phyloP scores from a whole-genome alignment of 2,329 filamentous ascomycete genomes.

The Bipolaris zeicola region DNA sequence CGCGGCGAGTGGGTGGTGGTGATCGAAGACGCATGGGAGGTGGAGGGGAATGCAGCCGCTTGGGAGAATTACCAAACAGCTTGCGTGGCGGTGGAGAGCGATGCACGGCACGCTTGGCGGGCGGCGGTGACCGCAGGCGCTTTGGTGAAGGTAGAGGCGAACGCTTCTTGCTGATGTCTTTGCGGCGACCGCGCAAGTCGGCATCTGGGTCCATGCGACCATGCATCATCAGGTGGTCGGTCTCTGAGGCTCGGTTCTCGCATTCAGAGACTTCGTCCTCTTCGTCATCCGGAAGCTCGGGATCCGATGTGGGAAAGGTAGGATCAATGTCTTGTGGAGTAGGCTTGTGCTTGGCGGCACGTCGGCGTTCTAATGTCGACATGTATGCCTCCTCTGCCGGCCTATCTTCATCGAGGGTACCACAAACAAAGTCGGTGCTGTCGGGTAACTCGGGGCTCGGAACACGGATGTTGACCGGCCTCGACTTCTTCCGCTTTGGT shows the following conservation, averaged over 20 bases:
- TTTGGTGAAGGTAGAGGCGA: constrained; percentile 64
- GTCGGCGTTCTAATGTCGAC: constrained; percentile 78
- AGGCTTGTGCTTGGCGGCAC: constrained; percentile 77
- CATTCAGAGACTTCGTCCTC: constrained; percentile 55
- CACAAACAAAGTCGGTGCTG: constrained; percentile 98
- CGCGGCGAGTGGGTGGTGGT: constrained; percentile 66
- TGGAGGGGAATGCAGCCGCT: constrained; percentile 57
- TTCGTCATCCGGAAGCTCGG: constrained; percentile 79
- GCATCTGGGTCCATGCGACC: constrained; percentile 73
- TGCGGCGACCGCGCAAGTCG: constrained; percentile 47
- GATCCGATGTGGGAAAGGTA: constrained; percentile 93
- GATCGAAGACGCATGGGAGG: constrained; percentile 59
- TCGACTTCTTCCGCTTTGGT: constrained; percentile 54
- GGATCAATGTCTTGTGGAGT: constrained; percentile 93
- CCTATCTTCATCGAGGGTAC: constrained; percentile 92
- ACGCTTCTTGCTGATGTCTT: constrained; percentile 39
- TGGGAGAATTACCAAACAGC: constrained; percentile 73
- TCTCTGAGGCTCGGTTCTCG: constrained; percentile 55
- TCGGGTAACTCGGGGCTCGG: constrained; percentile 84
- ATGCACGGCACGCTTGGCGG: constrained; percentile 42
- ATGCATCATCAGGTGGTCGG: constrained; percentile 70
- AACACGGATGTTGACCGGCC: constrained; percentile 63
- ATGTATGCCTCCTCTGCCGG: constrained; percentile 94
- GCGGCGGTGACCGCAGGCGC: constrained; percentile 62
- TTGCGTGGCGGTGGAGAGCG: constrained; percentile 55